A percentile compares a stretch with the other conserved stretches of the same genome.
These are phyloP conservation scores for Eucalyptus marginata DNA, from an alignment of 345 rosid species.

Conservation along the genomic window DNA sequence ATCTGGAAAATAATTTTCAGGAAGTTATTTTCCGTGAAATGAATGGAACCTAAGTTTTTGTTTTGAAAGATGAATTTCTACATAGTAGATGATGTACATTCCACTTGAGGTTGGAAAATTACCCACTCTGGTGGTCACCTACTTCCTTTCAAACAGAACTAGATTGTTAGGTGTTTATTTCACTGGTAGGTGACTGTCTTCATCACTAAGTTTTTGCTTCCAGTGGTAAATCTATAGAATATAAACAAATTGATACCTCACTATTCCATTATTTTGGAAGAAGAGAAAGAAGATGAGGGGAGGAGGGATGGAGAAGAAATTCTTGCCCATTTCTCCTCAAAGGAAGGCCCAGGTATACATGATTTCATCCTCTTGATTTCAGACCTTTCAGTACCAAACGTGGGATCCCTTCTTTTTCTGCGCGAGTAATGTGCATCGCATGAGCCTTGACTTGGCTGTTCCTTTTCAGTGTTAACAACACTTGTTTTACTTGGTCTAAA, in stretches of 20 bases:
- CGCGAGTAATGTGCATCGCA: not conserved
- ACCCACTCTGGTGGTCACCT: not conserved
- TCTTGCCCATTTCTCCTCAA: not conserved
- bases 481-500: not conserved
- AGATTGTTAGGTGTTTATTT: not conserved
- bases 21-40: too few relatives aligned
- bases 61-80: not conserved
- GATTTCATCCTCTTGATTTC: not conserved
- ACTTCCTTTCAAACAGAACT: not conserved
- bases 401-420: not conserved
- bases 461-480: not conserved
- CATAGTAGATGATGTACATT: not conserved
- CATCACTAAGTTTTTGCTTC: not conserved
- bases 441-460: not conserved
- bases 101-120: not conserved
- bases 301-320: not conserved
- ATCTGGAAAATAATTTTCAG: too few relatives aligned
- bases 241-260: not conserved
- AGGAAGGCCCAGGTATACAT: not conserved
- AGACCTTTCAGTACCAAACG: not conserved
- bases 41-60: not conserved
- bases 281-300: not conserved
- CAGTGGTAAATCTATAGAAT: too few relatives aligned
- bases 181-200: not conserved
- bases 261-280: not conserved